Conservation (phyloP, 2,329 filamentous ascomycete genomes). For the Botryotinia convoluta region DNA sequence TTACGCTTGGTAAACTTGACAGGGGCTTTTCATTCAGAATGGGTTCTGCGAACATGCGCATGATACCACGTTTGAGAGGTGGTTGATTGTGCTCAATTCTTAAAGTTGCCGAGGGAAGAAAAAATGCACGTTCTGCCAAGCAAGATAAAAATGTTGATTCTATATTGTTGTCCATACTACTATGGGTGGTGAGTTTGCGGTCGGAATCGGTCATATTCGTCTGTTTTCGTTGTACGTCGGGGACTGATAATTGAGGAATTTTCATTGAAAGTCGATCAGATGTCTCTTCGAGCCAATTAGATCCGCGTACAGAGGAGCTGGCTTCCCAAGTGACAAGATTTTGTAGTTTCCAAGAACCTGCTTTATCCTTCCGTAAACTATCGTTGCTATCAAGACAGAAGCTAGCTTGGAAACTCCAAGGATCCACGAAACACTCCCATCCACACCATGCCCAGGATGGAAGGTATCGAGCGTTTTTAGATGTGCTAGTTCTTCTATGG, state of each 20-base stretch:
- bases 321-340: neutral
- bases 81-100: neutral
- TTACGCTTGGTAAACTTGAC: accelerated
- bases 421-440: neutral
- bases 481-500: neutral
- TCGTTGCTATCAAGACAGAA: neutral
- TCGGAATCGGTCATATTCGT: neutral
- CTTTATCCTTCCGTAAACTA: neutral
- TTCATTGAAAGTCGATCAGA: neutral
- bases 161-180: neutral
- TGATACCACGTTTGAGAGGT: neutral
- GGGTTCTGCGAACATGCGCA: neutral
- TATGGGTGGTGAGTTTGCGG: neutral
- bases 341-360: neutral
- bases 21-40: neutral
- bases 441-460: neutral
- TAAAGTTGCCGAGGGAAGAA: neutral
- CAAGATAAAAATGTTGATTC: neutral
- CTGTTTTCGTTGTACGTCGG: neutral
- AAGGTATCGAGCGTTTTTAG: neutral
- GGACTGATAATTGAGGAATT: neutral
- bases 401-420: neutral
- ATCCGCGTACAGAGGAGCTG: neutral
- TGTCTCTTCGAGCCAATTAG: neutral
- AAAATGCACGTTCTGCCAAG: neutral